Evolutionary conservation across 495 filamentous ascomycete species (phyloP), one percentile per base, ranked within the genome.

Genomic region (Lasiosphaeriaceae sp.): DNA sequence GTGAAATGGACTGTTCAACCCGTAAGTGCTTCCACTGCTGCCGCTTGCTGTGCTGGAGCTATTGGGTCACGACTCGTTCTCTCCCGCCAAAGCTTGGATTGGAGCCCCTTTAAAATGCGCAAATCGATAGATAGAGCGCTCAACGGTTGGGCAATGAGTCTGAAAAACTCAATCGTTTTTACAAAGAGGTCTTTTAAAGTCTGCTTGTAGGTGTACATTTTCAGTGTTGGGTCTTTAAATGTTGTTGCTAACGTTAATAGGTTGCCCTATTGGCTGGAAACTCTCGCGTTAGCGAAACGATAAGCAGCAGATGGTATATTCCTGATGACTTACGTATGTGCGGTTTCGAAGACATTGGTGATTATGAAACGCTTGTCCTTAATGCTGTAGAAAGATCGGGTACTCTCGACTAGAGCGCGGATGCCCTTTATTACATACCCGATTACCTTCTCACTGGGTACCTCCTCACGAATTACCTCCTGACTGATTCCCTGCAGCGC

Each of bases 331-430:
- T 91, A 97, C 92, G 93, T 93, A 80, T 96, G 93, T 59, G 92
- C 88, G 11, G 93, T 97, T 21, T 93, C 92, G 70, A 95, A 95
- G 23, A 96, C 89, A 65, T 96, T 97, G 8, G 93, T 97, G 44
- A 96, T 84, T 31, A 96, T 85, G 22, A 88, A 85, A 6, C 93
- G 83, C 52, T 83, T 79, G 14, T 68, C 73, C 35, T 69, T 76
- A 43, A 87, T 71, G 0, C 85, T 84, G 72, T 96, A 89, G 64
- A 97, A 96, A 1, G 92, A 89, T 54, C 80, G 79, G 1, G 93
- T 97, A 68, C 92, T 96, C 60, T 83, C 71, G n/a, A 94, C 83
- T 4, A 94, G 85, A 8, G 90, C 89, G 21, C 82, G 69, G 34
- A 97, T 78, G 50, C 88, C 84, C 26, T 74, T 74, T 47, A 56